Evolutionary conservation across 129 eudicot genomes (phyloP).

Genomic region (Flaveria ramosissima): DNA sequence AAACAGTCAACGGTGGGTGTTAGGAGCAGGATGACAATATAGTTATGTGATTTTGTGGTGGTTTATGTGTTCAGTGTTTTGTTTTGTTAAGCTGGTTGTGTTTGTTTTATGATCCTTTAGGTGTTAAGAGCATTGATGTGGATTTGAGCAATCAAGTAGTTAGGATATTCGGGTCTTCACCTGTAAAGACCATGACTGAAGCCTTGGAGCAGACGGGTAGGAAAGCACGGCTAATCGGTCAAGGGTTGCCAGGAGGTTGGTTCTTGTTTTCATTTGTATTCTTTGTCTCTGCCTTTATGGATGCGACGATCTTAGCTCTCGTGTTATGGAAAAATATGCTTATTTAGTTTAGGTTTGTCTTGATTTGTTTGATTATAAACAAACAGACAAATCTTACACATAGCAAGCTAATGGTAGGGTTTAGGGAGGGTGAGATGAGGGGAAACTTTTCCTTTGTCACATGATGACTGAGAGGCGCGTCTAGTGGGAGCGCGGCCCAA

Average conservation of each 20-base stretch:
- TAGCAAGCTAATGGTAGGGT: too few species aligned
- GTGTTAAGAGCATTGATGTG: slow-evolving; percentile 78
- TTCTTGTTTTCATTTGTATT: slow-evolving; percentile 8
- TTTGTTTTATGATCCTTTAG: slow-evolving; percentile 33
- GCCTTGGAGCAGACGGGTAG: slow-evolving; percentile 92
- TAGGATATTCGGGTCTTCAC: slow-evolving; percentile 80
- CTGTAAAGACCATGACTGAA: slow-evolving; percentile 78
- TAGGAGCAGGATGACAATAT: background rate
- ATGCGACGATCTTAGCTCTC: background rate
- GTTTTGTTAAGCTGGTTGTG: background rate
- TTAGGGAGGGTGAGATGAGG: too few species aligned
- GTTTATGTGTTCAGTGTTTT: slow-evolving; percentile 1
- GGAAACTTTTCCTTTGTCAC: too few species aligned
- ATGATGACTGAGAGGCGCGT: too few species aligned
- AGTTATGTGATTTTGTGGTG: background rate
- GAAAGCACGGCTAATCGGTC: slow-evolving; percentile 85
- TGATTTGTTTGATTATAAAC: background rate
- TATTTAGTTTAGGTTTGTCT: background rate
- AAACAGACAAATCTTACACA: too few species aligned
- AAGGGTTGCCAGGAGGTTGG: slow-evolving; percentile 91
- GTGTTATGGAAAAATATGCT: background rate
- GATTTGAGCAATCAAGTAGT: slow-evolving; percentile 94
- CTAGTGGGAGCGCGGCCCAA: too few species aligned
- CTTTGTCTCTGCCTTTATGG: background rate
- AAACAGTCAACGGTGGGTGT: slow-evolving; percentile 65